Conservation (phyloP, 2,329 filamentous ascomycete genomes). For the Dothistroma septosporum region DNA sequence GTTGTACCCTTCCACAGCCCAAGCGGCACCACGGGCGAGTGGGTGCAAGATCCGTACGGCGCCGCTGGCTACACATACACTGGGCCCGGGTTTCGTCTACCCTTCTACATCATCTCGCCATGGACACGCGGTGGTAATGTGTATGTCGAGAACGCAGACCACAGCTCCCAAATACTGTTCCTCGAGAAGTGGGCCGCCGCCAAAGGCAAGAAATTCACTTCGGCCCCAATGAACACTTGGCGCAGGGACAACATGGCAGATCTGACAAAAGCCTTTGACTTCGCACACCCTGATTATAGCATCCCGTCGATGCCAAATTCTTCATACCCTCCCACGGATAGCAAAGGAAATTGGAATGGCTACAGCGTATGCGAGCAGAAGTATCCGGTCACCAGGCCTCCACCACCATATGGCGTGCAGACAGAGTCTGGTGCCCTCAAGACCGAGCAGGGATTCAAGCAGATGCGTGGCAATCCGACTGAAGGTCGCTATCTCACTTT, state of each 20-base stretch:
- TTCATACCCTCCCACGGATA: conserved; percentile 42
- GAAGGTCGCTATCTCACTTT: conserved; percentile 55
- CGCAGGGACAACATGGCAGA: conserved; percentile 47
- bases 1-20: conserved; percentile 51
- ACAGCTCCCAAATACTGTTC: conserved; percentile 54
- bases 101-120: conserved; percentile 54
- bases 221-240: conserved; percentile 45
- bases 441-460: conserved; percentile 54
- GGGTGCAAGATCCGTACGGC: conserved; percentile 46
- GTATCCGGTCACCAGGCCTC: conserved; percentile 36
- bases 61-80: conserved; percentile 43
- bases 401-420: conserved; percentile 47
- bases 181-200: conserved; percentile 50
- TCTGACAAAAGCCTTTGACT: conserved; percentile 47
- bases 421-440: conserved; percentile 39
- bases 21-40: conserved; percentile 52
- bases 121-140: conserved; percentile 54
- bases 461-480: conserved; percentile 49
- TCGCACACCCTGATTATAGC: conserved; percentile 46
- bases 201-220: conserved; percentile 43
- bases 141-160: conserved; percentile 53
- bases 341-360: conserved; percentile 45
- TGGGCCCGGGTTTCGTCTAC: conserved; percentile 49
- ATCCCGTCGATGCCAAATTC: conserved; percentile 47
- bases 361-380: conserved; percentile 43